These are phyloP conservation scores for Bolboschoenoplectus hybrid DNA, from an alignment of 202 grass and related monocot species.

Conservation along the genomic window DNA sequence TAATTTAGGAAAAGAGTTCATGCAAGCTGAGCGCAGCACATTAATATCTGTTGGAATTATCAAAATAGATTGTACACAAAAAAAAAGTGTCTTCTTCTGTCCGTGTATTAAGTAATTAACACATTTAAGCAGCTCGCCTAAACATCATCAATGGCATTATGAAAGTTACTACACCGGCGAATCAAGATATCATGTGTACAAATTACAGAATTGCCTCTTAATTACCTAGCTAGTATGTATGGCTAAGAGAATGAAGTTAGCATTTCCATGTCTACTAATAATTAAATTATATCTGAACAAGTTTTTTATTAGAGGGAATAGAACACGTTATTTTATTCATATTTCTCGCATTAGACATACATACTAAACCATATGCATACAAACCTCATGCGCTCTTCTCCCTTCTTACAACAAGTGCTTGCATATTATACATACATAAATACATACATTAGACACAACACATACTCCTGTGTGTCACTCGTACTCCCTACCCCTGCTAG, in stretches of 20 bases:
- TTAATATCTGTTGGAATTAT: not conserved
- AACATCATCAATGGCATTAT: not conserved
- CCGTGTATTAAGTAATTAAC: not conserved
- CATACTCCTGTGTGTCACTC: not conserved
- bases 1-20: not conserved
- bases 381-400: not conserved
- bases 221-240: not conserved
- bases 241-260: not conserved
- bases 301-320: not conserved
- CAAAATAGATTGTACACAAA: not conserved
- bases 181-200: not conserved
- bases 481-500: not conserved
- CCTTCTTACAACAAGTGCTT: constrained; percentile 9
- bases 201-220: not conserved
- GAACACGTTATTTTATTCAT: constrained; percentile 33
- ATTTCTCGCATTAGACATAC: constrained; percentile 30
- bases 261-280: not conserved
- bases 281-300: not conserved
- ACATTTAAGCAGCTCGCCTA: not conserved
- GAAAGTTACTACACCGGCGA: not conserved
- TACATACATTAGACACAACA: not conserved
- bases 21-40: not conserved
- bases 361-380: constrained; percentile 5
- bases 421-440: constrained; percentile 17
- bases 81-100: not conserved